Conservation (phyloP, 352 stramenopile genomes). For the Phytophthora pluvialis region DNA sequence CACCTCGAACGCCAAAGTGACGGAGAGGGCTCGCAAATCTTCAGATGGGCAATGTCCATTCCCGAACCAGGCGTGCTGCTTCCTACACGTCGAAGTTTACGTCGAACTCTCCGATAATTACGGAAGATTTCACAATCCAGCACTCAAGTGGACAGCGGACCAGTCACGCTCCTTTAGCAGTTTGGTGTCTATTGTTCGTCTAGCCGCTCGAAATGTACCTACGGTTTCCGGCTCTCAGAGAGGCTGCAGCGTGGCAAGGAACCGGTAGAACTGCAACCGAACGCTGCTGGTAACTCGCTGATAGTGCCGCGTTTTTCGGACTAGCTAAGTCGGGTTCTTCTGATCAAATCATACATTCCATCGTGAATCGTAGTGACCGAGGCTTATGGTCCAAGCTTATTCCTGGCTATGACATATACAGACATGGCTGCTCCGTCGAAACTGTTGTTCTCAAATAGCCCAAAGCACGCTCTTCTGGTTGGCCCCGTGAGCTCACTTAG, state of each 20-base stretch:
- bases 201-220: conserved; percentile 1
- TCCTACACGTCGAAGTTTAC: no score
- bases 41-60: no score
- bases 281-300: neutral
- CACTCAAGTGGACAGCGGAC: neutral
- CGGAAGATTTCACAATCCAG: no score
- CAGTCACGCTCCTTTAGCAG: conserved; percentile 8
- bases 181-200: neutral
- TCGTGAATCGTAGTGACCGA: neutral
- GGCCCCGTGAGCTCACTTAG: neutral
- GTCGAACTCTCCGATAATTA: no score
- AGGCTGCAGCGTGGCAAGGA: conserved; percentile 4
- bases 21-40: no score
- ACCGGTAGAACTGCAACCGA: neutral
- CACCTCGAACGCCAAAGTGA: no score
- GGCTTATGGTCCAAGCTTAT: conserved; percentile 6
- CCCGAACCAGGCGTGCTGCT: no score
- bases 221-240: conserved; percentile 12
- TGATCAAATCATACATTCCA: no score
- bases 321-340: no score
- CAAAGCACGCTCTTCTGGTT: neutral
- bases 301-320: neutral
- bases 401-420: conserved; percentile 3
- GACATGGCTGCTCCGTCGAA: neutral
- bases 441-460: conserved; percentile 26